Percentiles rank a stretch among this genome's conserved stretches.
Conservation (phyloP, 352 stramenopile species). For the Globisporangium uncinulatum region DNA sequence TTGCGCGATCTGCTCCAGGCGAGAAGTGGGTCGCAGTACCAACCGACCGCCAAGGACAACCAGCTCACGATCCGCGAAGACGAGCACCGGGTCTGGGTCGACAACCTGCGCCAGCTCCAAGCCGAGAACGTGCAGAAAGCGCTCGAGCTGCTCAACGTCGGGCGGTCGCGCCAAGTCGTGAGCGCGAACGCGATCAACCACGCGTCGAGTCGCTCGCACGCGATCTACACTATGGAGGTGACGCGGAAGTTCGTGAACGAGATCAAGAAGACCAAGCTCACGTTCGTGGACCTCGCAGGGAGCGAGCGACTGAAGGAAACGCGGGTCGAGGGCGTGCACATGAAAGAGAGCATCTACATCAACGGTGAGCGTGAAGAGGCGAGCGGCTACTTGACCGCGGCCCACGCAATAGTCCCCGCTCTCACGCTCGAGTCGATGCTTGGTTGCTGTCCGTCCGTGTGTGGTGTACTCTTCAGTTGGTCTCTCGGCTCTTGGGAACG, state of each 20-base stretch:
- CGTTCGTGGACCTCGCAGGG: conserved; percentile 55
- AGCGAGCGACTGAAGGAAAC: conserved; percentile 57
- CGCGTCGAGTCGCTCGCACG: conserved; percentile 54
- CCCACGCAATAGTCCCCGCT: too few relatives aligned
- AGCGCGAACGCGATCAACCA: conserved; percentile 51
- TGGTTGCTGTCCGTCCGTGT: not conserved
- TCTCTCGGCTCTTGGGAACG: conserved; percentile 40
- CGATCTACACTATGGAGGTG: conserved; percentile 53
- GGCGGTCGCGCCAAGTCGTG: conserved; percentile 31
- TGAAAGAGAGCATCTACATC: conserved; percentile 60
- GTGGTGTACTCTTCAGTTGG: conserved; percentile 20
- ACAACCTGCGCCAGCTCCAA: conserved; percentile 34
- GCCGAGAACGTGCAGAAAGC: conserved; percentile 31
- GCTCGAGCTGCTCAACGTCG: conserved; percentile 37
- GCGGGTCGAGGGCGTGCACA: conserved; percentile 35
- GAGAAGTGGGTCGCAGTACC: not conserved
- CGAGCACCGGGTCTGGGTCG: conserved; percentile 30
- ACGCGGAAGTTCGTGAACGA: conserved; percentile 30
- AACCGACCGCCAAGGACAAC: conserved; percentile 8
- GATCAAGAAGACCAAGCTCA: conserved; percentile 50
- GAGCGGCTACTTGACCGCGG: too few relatives aligned
- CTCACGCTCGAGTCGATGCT: not conserved
- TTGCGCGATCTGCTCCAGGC: conserved; percentile 87
- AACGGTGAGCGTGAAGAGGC: conserved; percentile 20
- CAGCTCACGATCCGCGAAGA: conserved; percentile 32